Conservation (phyloP, 1,139 yeast genomes). For the Lipomyces yarrowii region DNA sequence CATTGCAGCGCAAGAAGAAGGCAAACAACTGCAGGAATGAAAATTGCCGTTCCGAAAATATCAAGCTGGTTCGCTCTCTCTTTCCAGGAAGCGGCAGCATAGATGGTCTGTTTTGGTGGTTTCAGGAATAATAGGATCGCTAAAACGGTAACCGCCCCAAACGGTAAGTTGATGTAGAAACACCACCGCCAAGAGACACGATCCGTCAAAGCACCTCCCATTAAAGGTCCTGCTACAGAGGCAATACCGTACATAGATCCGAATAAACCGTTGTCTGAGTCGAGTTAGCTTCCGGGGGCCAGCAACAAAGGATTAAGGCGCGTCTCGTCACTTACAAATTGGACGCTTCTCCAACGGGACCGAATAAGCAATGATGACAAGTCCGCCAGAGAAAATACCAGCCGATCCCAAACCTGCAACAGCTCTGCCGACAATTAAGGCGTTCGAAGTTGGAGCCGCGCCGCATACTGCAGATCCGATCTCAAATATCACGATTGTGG, state of each 20-base stretch:
- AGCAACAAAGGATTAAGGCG: not conserved
- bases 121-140: conserved; percentile 53
- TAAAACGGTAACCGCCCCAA: conserved; percentile 60
- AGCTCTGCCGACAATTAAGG: conserved; percentile 70
- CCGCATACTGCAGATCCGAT: conserved; percentile 66
- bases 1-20: conserved; percentile 55
- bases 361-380: conserved; percentile 61
- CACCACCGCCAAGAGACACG: conserved; percentile 78
- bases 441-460: conserved; percentile 56
- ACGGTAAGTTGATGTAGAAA: conserved; percentile 69
- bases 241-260: conserved; percentile 39
- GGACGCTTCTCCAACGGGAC: conserved; percentile 64
- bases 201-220: conserved; percentile 70
- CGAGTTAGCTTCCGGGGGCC: not conserved
- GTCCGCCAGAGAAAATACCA: conserved; percentile 62
- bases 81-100: conserved; percentile 36
- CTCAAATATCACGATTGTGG: conserved; percentile 59
- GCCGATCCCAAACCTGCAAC: conserved; percentile 76
- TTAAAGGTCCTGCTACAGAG: conserved; percentile 63
- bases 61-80: conserved; percentile 51
- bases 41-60: conserved; percentile 51
- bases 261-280: conserved; percentile 44
- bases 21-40: conserved; percentile 50
- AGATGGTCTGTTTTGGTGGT: conserved; percentile 56
- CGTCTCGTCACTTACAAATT: conserved; percentile 40